These are phyloP conservation scores for Helminthosporium solani DNA, from an alignment of 2,329 filamentous ascomycete genomes.

Conservation along the genomic window DNA sequence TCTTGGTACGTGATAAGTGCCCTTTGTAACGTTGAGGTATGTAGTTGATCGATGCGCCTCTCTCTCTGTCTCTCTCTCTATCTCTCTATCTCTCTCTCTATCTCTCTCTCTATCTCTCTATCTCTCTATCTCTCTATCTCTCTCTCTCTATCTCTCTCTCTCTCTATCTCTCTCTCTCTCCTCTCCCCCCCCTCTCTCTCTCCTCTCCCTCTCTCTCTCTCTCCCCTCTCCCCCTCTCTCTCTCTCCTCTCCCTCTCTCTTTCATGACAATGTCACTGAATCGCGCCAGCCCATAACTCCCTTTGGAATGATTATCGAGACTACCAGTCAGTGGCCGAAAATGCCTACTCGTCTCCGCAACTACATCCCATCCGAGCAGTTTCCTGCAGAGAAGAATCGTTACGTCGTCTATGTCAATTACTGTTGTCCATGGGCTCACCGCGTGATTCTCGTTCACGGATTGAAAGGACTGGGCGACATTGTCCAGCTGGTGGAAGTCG, in stretches of 20 bases:
- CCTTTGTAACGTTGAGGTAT: too few species aligned
- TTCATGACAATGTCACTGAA: neutral
- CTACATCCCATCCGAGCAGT: conserved; percentile 56
- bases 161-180: too few species aligned
- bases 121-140: too few species aligned
- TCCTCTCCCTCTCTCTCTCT: too few species aligned
- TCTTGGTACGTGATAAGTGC: too few species aligned
- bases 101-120: too few species aligned
- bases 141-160: too few species aligned
- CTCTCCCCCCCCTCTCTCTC: too few species aligned
- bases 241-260: neutral
- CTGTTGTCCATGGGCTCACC: conserved; percentile 64
- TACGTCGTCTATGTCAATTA: conserved; percentile 64
- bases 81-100: too few species aligned
- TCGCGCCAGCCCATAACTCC: neutral
- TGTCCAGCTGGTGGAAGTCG: conserved; percentile 51
- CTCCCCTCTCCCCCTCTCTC: too few species aligned
- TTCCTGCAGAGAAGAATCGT: conserved; percentile 59
- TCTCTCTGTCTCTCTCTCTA: too few species aligned
- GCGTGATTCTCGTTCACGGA: conserved; percentile 49
- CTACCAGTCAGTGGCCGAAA: conserved; percentile 24
- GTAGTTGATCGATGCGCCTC: too few species aligned
- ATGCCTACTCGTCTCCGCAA: conserved; percentile 58
- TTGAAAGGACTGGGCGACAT: conserved; percentile 55
- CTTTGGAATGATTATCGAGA: neutral